Base-by-base conservation (phyloP, 2,329 filamentous ascomycete species). In the Colletotrichum salicis region DNA sequence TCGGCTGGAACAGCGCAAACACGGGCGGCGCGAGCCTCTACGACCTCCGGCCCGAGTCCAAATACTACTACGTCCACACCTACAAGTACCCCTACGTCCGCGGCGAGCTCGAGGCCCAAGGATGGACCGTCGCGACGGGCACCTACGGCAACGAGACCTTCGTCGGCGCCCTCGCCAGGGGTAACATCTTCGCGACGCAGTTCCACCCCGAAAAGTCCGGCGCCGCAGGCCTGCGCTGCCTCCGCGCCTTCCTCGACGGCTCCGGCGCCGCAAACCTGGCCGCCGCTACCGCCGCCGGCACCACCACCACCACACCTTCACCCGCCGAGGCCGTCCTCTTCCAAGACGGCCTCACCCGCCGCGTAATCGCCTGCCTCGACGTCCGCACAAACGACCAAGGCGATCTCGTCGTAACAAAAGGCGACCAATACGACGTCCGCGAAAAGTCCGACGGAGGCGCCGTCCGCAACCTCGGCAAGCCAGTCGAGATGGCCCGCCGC, bases 181-280 rank as follows among this genome's bases (percentile, higher is more conserved):
- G 90, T 24, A 97, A 97, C 80, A 84, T 98, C 27, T 90, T 97
- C 70, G 95, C 93, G 3, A 97, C 96, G 3, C 96, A 99, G 78
- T 99, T 99, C 81, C 96, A 99, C 84, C 96, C 96, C 0, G 96
- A 99, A 80, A 99, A 99, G 87, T 97, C 94, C 79, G 96, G 96
- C 64, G 91, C 92, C 22, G 96, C 96, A 3, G 96, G 96, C 12
- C 84, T 98, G 73, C 88, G 94, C 35, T 92, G 97, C 1, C 78
- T 99, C 75, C 92, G 92, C 76, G 92, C 96, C 6, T 99, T 99
- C 81, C 85, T 98, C 37, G 89, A 93, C n/a, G 94, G 94, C 19
- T 85, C 88, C 29, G 88, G 88, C 71, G 86, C 87, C 57, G 83
- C 87, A 58, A 83, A 85, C 15, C 84, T 94, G 4, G 73, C 74